A percentile compares a stretch with the other conserved stretches of the same genome.
Conservation (phyloP, 1,284 basidiomycete species). For the Gomphus sp. region DNA sequence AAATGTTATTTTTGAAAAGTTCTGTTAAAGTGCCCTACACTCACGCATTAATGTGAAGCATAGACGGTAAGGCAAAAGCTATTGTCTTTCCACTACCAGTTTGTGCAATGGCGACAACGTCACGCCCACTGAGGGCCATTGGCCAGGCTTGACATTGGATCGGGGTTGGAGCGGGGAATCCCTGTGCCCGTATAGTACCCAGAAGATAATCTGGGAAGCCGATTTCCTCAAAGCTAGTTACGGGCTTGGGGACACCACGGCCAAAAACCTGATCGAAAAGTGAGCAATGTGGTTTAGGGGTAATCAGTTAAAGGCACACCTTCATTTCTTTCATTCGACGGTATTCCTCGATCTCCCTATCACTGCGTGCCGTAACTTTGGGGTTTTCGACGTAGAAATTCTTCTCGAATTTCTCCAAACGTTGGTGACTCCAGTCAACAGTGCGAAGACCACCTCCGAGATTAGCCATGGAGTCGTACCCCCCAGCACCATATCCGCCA, state of each 20-base stretch:
- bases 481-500: conserved; percentile 34
- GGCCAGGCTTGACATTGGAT: conserved; percentile 99
- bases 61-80: conserved; percentile 94
- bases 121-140: conserved; percentile 90
- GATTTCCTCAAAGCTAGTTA: conserved; percentile 88
- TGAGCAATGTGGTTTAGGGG: background rate
- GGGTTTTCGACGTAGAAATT: conserved; percentile 98
- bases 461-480: conserved; percentile 73
- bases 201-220: conserved; percentile 96
- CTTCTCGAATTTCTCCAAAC: conserved; percentile 83
- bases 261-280: conserved; percentile 69
- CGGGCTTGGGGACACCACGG: conserved; percentile 79
- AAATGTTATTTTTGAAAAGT: conserved; percentile 9
- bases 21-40: conserved; percentile 21
- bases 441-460: conserved; percentile 78
- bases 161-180: conserved; percentile 83
- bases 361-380: conserved; percentile 68
- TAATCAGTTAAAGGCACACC: conserved; percentile 28
- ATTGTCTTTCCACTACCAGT: conserved; percentile 98
- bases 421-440: conserved; percentile 77
- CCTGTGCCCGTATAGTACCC: conserved; percentile 88
- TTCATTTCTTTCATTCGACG: conserved; percentile 82
- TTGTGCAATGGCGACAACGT: conserved; percentile 95
- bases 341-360: conserved; percentile 86
- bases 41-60: conserved; percentile 98